Conservation (phyloP, 139 green algal species). For the Chlorella sp. region DNA sequence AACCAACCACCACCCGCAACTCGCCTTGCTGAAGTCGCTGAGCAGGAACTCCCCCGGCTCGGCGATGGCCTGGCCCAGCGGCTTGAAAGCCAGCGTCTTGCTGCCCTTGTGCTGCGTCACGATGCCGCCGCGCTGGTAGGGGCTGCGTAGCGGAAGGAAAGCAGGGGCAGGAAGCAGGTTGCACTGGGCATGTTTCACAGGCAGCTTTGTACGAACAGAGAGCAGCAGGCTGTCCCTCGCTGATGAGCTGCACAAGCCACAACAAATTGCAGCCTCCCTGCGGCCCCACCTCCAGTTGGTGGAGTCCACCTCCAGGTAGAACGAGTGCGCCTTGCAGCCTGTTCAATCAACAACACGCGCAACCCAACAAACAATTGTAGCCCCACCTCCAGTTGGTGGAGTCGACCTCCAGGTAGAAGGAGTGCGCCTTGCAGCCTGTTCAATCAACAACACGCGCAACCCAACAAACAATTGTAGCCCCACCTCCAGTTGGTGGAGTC, state of each 20-base stretch:
- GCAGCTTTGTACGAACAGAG: too few relatives aligned
- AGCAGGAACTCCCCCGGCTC: conserved; percentile 96
- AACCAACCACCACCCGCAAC: too few relatives aligned
- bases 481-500: conserved; percentile 82
- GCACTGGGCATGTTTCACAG: too few relatives aligned
- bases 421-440: conserved; percentile 92
- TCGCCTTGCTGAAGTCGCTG: conserved; percentile 94
- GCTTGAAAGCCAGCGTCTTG: conserved; percentile 90
- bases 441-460: too few relatives aligned
- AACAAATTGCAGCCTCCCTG: too few relatives aligned
- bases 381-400: conserved; percentile 69
- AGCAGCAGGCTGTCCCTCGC: too few relatives aligned
- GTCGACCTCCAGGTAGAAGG: conserved; percentile 95
- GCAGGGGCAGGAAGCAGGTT: too few relatives aligned
- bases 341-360: conserved; percentile 72
- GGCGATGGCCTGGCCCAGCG: conserved; percentile 71
- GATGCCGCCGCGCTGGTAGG: conserved; percentile 80
- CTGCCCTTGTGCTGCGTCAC: conserved; percentile 93
- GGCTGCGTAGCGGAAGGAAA: neutral
- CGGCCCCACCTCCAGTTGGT: conserved; percentile 56
- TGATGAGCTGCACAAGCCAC: too few relatives aligned
- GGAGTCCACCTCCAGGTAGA: conserved; percentile 95
- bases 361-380: too few relatives aligned
- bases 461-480: neutral
- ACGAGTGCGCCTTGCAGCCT: conserved; percentile 94